Evolutionary conservation across 192 early-diverging fungal species (phyloP), one percentile per base, ranked within the genome.

Genomic region (Physocladia obscura): DNA sequence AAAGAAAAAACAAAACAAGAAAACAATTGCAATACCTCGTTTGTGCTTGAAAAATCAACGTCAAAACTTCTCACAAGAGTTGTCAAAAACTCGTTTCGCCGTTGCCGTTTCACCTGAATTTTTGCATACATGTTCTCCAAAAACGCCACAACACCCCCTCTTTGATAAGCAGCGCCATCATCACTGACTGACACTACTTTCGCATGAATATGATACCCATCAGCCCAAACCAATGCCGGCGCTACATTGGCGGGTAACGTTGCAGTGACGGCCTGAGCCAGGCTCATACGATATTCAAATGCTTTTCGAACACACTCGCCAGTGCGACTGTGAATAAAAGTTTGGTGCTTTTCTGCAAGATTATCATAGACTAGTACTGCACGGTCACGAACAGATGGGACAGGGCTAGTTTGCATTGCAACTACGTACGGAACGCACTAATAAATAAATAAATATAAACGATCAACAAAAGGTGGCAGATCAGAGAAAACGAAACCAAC

Each of bases 391-490:
- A 95, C 75, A 1, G 74, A 70, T 0, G 72, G 37, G 62, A 92
- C 84, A 2, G 79, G 72, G 58, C 87, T 86, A 1, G 93, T 89
- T 75, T 95, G 87, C 61, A 97, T 81, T 0, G 96, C 93, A 32
- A 93, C 86, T 49, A 97, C 78, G 19, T 86, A 88, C 17, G 96
- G 94, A 76, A 97, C 89, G 68, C 94, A 98, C 87, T 92, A 54
- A 8, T 56, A 34, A 34, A 59, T 1, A n/a, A 60, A 54, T 31
- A 48, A 24, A 17, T 0, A 2, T 60, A n/a, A n/a, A n/a, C n/a
- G n/a, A n/a, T n/a, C 22, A 54, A 38, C 13, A 24, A 26, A 74
- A 47, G 2, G 4, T 39, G 11, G 38, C 11, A n/a, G n/a, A n/a
- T n/a, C n/a, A n/a, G n/a, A n/a, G n/a, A n/a, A n/a, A n/a, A n/a